These are phyloP conservation scores for Crithidia fasciculata DNA, from an alignment of 208 protist genomes.

Conservation along the genomic window DNA sequence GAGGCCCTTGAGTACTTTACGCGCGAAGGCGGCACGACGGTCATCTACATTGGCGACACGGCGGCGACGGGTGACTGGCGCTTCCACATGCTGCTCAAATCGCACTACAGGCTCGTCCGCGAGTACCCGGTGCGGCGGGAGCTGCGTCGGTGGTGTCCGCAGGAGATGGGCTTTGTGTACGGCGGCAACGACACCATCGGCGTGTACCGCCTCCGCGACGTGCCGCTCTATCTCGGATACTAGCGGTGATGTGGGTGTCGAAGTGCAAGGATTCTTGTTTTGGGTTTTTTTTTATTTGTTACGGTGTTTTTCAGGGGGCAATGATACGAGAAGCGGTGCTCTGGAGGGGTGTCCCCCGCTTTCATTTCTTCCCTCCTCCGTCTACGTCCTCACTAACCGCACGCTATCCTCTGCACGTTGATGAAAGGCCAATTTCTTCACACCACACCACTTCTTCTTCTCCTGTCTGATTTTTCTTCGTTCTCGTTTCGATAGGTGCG, in stretches of 20 bases:
- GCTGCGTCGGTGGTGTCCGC: slow-evolving; percentile 83
- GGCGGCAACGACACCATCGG: slow-evolving; percentile 90
- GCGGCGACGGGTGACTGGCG: slow-evolving; percentile 89
- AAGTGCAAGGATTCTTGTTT: not conserved
- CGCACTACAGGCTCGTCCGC: slow-evolving; percentile 82
- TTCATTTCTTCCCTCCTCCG: too few species aligned
- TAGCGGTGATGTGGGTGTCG: slow-evolving; percentile 11
- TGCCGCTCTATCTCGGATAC: slow-evolving; percentile 34
- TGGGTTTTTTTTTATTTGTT: not conserved
- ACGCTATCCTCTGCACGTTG: too few species aligned
- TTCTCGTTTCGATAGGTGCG: too few species aligned
- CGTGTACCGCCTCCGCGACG: slow-evolving; percentile 77
- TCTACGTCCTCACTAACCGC: too few species aligned
- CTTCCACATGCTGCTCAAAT: slow-evolving; percentile 86
- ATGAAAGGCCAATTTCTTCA: too few species aligned
- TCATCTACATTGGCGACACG: slow-evolving; percentile 92
- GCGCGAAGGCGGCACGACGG: slow-evolving; percentile 60
- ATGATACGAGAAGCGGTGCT: too few species aligned
- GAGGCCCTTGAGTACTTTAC: slow-evolving; percentile 89
- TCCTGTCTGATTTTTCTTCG: too few species aligned
- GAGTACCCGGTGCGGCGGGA: slow-evolving; percentile 87
- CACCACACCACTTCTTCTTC: too few species aligned
- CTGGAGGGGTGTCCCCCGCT: too few species aligned
- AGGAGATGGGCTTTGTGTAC: slow-evolving; percentile 91
- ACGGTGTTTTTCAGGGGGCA: not conserved